Evolutionary conservation across 1,284 basidiomycete genomes (phyloP).

Genomic region (Melampsora larici-populina): DNA sequence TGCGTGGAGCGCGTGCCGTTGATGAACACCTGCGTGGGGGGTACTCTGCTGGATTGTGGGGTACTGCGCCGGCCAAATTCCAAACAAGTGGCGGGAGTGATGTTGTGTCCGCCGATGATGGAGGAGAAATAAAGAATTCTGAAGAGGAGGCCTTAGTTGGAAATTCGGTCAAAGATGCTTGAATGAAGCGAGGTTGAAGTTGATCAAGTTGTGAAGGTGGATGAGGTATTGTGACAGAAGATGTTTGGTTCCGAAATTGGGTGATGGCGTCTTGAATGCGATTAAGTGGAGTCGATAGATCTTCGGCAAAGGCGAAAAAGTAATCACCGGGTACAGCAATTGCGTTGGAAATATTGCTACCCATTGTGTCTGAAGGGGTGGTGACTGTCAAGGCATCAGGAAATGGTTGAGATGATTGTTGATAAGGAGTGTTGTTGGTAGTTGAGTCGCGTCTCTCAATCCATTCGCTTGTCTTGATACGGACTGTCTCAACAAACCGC

Average conservation of each 20-base stretch:
- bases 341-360: not conserved
- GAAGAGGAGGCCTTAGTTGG: not conserved
- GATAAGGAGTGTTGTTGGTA: not conserved
- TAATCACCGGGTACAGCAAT: conserved; percentile 66
- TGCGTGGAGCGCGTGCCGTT: not conserved
- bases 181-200: not conserved
- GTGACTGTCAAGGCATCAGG: conserved; percentile 63
- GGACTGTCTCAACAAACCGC: conserved; percentile 90
- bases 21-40: no score
- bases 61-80: conserved; percentile 11
- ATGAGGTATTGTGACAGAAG: conserved; percentile 9
- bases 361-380: conserved; percentile 58
- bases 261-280: conserved; percentile 7
- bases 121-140: not conserved
- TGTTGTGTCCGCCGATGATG: not conserved
- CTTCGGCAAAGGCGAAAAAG: conserved; percentile 86
- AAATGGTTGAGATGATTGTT: not conserved
- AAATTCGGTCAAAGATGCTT: not conserved
- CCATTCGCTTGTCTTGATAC: conserved; percentile 62
- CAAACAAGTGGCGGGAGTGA: not conserved
- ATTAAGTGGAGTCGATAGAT: conserved; percentile 53
- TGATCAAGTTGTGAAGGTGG: not conserved
- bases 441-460: not conserved
- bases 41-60: not conserved
- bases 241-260: not conserved